Percentiles rank a stretch among this genome's conserved stretches.
phyloP scores from a whole-genome alignment of 306 rosid species.

The Malus domestica region ASM211411v1 NC_041800.1:27864233-27864732 shows the following conservation, averaged over 20 bases:
- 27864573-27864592: slow-evolving; percentile 33
- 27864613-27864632: background rate
- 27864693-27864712: slow-evolving; percentile 47
- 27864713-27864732: slow-evolving; percentile 58
- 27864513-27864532: background rate
- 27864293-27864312: background rate
- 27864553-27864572: slow-evolving; percentile 5
- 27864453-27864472: background rate
- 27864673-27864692: slow-evolving; percentile 54
- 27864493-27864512: background rate
- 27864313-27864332: background rate
- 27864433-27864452: background rate
- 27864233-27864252: background rate
- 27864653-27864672: slow-evolving; percentile 17
- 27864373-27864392: background rate
- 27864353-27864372: background rate
- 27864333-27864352: background rate
- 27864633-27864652: background rate
- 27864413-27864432: background rate
- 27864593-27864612: slow-evolving; percentile 28
- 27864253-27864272: background rate
- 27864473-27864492: background rate
- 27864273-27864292: background rate
- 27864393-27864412: background rate
- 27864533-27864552: background rate